Evolutionary conservation across 1,284 basidiomycete genomes (phyloP), one percentile per base, ranked within the genome.

Genomic region (Sanghuangporus weigelae): DNA sequence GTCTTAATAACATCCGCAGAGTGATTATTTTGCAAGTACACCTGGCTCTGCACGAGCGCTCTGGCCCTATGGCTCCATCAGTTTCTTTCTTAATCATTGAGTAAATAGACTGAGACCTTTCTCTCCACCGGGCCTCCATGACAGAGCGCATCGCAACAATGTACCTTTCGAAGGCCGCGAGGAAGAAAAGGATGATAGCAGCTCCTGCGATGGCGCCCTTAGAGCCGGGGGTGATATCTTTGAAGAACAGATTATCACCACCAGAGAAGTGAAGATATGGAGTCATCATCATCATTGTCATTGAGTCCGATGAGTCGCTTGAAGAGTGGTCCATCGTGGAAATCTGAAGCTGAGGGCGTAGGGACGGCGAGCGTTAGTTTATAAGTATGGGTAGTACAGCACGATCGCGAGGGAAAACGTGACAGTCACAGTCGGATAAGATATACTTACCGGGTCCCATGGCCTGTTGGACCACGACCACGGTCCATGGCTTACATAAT

Each of bases 201-300:
- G 90, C 89, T 2, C 89, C 92, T 16, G 82, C 84, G 35, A 92
- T 81, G 0, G 87, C 85, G 36, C 89, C 90, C 11, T 78, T 68
- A 0, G 87, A 85, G 0, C 77, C 78, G 0, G 93, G 92, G 2
- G 75, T 76, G 86, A 89, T 91, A 1, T 80, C 75, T 66, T 83
- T 71, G 77, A 94, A 93, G 74, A 85, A 81, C 3, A 95, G 78
- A 54, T 77, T 75, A 67, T 91, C 89, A 4, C 83, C 81, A 5
- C 76, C 74, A 14, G 79, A 78, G 67, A 90, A 87, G 70, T 92
- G 90, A 23, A 92, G 74, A 72, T 80, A 89, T 0, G 86, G 83
- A 2, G 75, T 77, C 88, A 87, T 88, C 63, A 72, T 76, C 54
- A 69, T 70, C 60, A 71, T 71, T 19, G 21, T 46, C 21, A 19